These are phyloP conservation scores for Triticum monococcum DNA, from an alignment of 176 grass and related monocot genomes.

Conservation along the genomic window DNA sequence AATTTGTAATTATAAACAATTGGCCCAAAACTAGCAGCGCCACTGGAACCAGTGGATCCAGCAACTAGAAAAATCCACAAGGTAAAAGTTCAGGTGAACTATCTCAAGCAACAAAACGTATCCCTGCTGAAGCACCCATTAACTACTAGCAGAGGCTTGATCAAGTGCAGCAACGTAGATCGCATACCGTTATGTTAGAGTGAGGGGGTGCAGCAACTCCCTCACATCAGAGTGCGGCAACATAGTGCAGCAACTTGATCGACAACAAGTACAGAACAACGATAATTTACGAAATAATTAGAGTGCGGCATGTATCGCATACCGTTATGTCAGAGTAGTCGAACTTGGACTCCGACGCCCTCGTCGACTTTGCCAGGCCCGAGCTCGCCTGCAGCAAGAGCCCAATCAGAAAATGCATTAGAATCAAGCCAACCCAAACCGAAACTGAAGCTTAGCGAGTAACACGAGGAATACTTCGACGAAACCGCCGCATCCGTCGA, in stretches of 20 bases:
- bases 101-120: neutral
- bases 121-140: neutral
- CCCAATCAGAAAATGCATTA: slow-evolving; percentile 28
- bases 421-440: neutral
- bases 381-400: slow-evolving; percentile 66
- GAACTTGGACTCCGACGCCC: slow-evolving; percentile 71
- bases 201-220: too few species aligned
- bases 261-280: neutral
- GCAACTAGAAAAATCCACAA: neutral
- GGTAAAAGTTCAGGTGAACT: neutral
- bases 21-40: neutral
- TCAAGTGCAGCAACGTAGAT: neutral
- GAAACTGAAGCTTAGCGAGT: slow-evolving; percentile 7
- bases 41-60: neutral
- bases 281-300: neutral
- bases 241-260: too few species aligned
- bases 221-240: too few species aligned
- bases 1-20: slow-evolving; percentile 13
- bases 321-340: slow-evolving; percentile 95
- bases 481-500: slow-evolving; percentile 93
- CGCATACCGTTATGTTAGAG: too few species aligned
- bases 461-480: slow-evolving; percentile 54
- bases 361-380: slow-evolving; percentile 66
- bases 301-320: neutral
- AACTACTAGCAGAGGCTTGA: neutral